phyloP scores from a whole-genome alignment of 225 moss, liverwort and hornwort species.

The Polytrichum commune region DNA sequence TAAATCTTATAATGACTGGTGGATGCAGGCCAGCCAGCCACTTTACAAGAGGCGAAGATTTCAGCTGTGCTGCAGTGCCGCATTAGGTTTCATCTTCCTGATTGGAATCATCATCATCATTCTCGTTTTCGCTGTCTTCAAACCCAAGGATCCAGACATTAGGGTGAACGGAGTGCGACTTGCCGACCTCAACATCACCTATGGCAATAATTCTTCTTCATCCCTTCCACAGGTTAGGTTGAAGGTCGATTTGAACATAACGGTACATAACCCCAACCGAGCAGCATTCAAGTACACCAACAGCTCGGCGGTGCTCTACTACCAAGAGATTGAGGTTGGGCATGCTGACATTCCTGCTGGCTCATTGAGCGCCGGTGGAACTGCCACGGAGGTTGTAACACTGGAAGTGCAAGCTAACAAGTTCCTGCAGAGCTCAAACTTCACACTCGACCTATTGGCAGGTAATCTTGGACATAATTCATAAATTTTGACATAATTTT shows the following conservation, averaged over 20 bases:
- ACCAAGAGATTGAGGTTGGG: slow-evolving; percentile 41
- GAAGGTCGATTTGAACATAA: slow-evolving; percentile 37
- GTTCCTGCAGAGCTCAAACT: slow-evolving; percentile 41
- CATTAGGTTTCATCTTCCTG: neutral
- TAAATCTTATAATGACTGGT: neutral
- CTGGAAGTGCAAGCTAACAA: slow-evolving; percentile 47
- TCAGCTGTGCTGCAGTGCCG: slow-evolving; percentile 24
- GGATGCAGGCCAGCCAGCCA: slow-evolving; percentile 29
- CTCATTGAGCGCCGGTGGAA: slow-evolving; percentile 12
- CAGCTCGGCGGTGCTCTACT: slow-evolving; percentile 31
- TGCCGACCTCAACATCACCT: slow-evolving; percentile 37
- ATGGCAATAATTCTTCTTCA: neutral
- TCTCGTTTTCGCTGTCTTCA: slow-evolving; percentile 44
- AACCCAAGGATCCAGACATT: slow-evolving; percentile 32
- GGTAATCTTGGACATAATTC: slow-evolving; percentile 14
- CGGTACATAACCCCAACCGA: slow-evolving; percentile 45
- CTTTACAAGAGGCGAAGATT: slow-evolving; percentile 22
- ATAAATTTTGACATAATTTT: too few relatives aligned
- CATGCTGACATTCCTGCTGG: slow-evolving; percentile 43
- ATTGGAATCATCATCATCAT: slow-evolving; percentile 27
- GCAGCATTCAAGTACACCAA: slow-evolving; percentile 36
- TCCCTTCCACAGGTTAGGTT: slow-evolving; percentile 26
- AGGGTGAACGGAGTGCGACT: slow-evolving; percentile 40
- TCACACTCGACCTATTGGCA: slow-evolving; percentile 26
- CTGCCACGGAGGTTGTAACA: slow-evolving; percentile 26